phyloP scores from a whole-genome alignment of 306 rosid species.

The Trifolium repens region DNA sequence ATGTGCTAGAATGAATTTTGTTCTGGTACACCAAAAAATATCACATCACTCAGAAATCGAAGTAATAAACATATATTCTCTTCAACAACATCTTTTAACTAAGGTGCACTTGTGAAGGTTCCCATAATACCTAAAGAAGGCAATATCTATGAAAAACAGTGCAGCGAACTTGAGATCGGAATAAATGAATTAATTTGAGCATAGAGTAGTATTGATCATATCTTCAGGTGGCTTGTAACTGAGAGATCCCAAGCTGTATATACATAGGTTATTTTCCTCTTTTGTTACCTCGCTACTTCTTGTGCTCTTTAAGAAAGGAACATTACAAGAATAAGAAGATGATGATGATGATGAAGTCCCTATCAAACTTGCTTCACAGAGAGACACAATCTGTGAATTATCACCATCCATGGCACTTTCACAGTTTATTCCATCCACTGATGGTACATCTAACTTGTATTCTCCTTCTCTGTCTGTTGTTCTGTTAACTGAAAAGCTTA shows the following conservation, averaged over 20 bases:
- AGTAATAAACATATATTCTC: background rate
- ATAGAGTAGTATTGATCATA: conserved; percentile 10
- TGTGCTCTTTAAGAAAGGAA: conserved; percentile 11
- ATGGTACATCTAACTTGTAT: conserved; percentile 62
- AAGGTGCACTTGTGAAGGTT: background rate
- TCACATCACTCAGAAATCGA: too few relatives aligned
- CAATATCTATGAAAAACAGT: background rate
- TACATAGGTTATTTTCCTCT: conserved; percentile 3
- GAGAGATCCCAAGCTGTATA: background rate
- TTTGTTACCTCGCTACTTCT: background rate
- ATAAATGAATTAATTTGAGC: conserved; percentile 1
- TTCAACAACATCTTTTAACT: background rate
- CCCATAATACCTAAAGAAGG: background rate
- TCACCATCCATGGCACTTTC: background rate
- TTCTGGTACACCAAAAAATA: too few relatives aligned
- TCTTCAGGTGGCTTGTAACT: conserved; percentile 19
- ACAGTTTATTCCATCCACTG: conserved; percentile 68
- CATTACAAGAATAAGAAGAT: conserved; percentile 9
- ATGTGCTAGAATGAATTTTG: too few relatives aligned
- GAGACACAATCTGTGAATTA: background rate
- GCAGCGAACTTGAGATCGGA: background rate
- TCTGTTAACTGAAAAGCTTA: conserved; percentile 60
- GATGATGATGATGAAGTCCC: background rate
- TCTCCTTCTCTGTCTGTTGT: conserved; percentile 63
- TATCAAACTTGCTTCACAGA: conserved; percentile 14